Conservation (phyloP, 2,329 filamentous ascomycete species). For the Trichophyton schoenleinii region DNA sequence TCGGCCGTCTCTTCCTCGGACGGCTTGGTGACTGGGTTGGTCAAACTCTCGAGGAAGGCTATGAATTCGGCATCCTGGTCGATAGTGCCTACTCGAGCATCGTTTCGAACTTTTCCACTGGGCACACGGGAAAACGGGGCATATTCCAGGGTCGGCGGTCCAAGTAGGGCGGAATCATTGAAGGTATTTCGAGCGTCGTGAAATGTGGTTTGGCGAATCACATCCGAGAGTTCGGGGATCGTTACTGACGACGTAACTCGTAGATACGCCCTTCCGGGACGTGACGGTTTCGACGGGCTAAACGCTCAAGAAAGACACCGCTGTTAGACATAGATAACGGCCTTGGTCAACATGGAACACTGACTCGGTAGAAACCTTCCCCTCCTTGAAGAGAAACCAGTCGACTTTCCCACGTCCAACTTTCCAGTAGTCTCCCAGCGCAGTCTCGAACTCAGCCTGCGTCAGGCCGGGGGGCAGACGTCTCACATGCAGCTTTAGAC, state of each 20-base stretch:
- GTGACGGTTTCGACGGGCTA: constrained; percentile 74
- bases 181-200: constrained; percentile 69
- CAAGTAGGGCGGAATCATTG: constrained; percentile 58
- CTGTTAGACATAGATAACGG: constrained; percentile 3
- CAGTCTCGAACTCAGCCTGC: constrained; percentile 58
- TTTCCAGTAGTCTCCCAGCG: constrained; percentile 71
- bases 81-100: constrained; percentile 83
- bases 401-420: constrained; percentile 69
- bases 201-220: constrained; percentile 57
- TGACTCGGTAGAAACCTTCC: constrained; percentile 76
- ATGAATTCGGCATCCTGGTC: constrained; percentile 96
- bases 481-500: constrained; percentile 73
- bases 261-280: constrained; percentile 67
- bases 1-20: constrained; percentile 38
- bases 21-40: constrained; percentile 54
- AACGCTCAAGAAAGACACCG: neutral
- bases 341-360: constrained; percentile 19
- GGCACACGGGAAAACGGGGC: constrained; percentile 75
- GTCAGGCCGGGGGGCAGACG: constrained; percentile 78
- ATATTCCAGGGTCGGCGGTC: constrained; percentile 68
- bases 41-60: constrained; percentile 75
- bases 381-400: constrained; percentile 61
- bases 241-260: constrained; percentile 63
- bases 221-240: constrained; percentile 54
- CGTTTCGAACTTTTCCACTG: constrained; percentile 58